phyloP scores from a whole-genome alignment of 306 rosid species.

The Rosa persica region DNA sequence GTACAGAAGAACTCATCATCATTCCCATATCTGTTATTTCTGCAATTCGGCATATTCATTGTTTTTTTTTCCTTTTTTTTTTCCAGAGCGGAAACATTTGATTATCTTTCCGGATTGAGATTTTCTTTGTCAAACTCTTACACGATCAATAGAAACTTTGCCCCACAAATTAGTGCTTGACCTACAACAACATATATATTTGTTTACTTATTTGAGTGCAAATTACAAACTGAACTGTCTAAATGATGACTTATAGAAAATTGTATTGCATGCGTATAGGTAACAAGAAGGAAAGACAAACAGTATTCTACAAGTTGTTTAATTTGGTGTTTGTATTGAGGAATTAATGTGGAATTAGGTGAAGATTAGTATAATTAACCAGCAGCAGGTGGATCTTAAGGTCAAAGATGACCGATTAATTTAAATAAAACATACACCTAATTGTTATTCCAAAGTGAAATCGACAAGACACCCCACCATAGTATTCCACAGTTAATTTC shows the following conservation, averaged over 20 bases:
- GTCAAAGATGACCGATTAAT: constrained; percentile 7
- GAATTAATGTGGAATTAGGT: constrained; percentile 28
- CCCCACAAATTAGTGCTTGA: no score
- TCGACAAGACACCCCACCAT: background rate
- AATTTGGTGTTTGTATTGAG: background rate
- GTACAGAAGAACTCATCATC: no score
- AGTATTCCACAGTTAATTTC: constrained; percentile 17
- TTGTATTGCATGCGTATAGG: background rate
- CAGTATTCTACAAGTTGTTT: background rate
- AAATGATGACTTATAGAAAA: background rate
- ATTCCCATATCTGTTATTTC: no score
- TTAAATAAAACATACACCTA: background rate
- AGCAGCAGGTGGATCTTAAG: background rate
- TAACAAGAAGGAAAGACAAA: no score
- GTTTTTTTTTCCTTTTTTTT: no score
- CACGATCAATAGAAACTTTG: no score
- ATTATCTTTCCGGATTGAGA: no score
- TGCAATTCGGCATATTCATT: no score
- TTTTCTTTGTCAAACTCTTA: no score
- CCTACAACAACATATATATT: no score
- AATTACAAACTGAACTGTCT: background rate
- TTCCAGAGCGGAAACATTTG: no score
- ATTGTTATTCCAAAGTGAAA: background rate
- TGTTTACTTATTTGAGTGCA: background rate
- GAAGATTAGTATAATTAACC: background rate